phyloP scores from a whole-genome alignment of 2,329 filamentous ascomycete species.

The Cladophialophora chaetospira region DNA sequence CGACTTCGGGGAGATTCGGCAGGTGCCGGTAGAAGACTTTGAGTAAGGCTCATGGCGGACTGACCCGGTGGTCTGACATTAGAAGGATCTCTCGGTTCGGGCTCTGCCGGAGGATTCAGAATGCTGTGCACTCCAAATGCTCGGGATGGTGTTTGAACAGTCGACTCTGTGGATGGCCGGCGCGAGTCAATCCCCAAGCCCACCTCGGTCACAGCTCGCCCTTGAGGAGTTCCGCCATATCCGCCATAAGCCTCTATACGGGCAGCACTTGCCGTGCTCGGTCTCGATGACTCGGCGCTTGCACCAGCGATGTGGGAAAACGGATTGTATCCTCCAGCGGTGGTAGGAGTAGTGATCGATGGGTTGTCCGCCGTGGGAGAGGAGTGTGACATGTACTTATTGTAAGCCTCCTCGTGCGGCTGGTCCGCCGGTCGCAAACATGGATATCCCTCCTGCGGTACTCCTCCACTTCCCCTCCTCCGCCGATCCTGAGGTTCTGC shows the following conservation, averaged over 20 bases:
- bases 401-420: slow-evolving; percentile 29
- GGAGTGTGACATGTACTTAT: slow-evolving; percentile 33
- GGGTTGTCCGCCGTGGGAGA: slow-evolving; percentile 21
- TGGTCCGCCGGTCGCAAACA: slow-evolving; percentile 26
- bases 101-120: slow-evolving; percentile 45
- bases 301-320: slow-evolving; percentile 1
- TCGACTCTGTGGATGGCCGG: slow-evolving; percentile 20
- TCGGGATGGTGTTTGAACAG: slow-evolving; percentile 30
- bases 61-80: slow-evolving; percentile 7
- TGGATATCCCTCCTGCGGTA: slow-evolving; percentile 28
- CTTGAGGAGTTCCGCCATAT: slow-evolving; percentile 15
- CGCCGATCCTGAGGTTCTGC: slow-evolving; percentile 19
- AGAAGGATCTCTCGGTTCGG: slow-evolving; percentile 9
- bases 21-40: slow-evolving; percentile 29
- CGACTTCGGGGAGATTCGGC: slow-evolving; percentile 34
- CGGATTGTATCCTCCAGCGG: slow-evolving; percentile 15
- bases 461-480: slow-evolving; percentile 30
- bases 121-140: slow-evolving; percentile 49
- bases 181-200: slow-evolving; percentile 7
- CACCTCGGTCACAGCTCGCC: slow-evolving; percentile 15
- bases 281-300: slow-evolving; percentile 22
- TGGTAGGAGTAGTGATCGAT: slow-evolving; percentile 21
- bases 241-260: slow-evolving; percentile 22
- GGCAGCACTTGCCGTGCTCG: slow-evolving; percentile 22
- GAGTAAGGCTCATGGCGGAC: slow-evolving; percentile 14